A percentile compares a stretch with the other conserved stretches of the same genome.
Evolutionary conservation across 2,329 filamentous ascomycete genomes (phyloP).

Genomic region (Podosphaera fusca): DNA sequence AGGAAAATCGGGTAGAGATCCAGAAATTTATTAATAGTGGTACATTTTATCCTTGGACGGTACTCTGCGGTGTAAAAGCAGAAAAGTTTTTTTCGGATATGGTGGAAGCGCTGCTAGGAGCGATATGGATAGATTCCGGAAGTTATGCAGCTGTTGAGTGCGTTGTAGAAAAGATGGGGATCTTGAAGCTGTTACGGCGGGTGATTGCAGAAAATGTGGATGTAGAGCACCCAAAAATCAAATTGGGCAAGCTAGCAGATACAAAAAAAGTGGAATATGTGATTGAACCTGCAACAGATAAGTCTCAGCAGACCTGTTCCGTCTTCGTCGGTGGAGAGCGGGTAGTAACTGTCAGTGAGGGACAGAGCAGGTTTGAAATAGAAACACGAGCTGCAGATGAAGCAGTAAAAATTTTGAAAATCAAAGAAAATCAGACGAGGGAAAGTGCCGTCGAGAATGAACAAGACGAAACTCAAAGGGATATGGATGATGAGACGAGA

Average conservation of each 20-base stretch:
- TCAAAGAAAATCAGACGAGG: constrained; percentile 1
- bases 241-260: constrained; percentile 35
- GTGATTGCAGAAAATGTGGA: constrained; percentile 35
- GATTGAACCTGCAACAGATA: constrained; percentile 10
- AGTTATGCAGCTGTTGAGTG: constrained; percentile 31
- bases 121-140: constrained; percentile 63
- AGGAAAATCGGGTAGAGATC: constrained; percentile 25
- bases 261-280: constrained; percentile 30
- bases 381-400: constrained; percentile 30
- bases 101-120: constrained; percentile 59
- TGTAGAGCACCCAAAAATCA: constrained; percentile 41
- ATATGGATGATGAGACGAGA: too few relatives aligned
- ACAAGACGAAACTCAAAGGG: not conserved
- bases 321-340: constrained; percentile 25
- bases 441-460: constrained; percentile 1
- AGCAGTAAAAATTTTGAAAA: constrained; percentile 20
- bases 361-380: constrained; percentile 27
- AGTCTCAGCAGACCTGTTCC: constrained; percentile 20
- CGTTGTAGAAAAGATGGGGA: constrained; percentile 39
- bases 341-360: constrained; percentile 23
- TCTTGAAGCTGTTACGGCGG: constrained; percentile 37
- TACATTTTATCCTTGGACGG: constrained; percentile 49
- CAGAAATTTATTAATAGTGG: constrained; percentile 24
- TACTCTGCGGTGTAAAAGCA: constrained; percentile 38
- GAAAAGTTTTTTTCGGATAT: constrained; percentile 70